phyloP scores from a whole-genome alignment of 495 filamentous ascomycete genomes.

The Penicillium silybi region DNA sequence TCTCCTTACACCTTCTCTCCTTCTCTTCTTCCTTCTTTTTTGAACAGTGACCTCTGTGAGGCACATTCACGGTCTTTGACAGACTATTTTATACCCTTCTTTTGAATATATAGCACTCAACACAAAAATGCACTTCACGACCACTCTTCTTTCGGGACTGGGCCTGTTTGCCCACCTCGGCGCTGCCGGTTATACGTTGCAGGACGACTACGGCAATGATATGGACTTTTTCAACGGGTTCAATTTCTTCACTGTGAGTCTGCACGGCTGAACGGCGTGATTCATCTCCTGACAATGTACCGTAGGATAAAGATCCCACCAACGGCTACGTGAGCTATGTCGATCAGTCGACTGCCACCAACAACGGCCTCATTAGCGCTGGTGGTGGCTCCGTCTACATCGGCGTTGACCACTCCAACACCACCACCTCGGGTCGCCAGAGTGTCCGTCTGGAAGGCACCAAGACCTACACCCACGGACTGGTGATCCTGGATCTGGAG shows the following conservation, averaged over 20 bases:
- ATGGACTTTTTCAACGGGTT: slow-evolving; percentile 55
- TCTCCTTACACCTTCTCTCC: neutral
- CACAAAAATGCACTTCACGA: slow-evolving; percentile 42
- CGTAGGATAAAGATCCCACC: slow-evolving; percentile 58
- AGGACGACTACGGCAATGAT: slow-evolving; percentile 40
- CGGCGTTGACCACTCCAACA: slow-evolving; percentile 37
- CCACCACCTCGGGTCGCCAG: slow-evolving; percentile 47
- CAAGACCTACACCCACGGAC: slow-evolving; percentile 48
- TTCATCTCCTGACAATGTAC: slow-evolving; percentile 10
- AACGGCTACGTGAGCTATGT: slow-evolving; percentile 65
- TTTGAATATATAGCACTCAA: slow-evolving; percentile 3
- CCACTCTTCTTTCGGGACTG: slow-evolving; percentile 34
- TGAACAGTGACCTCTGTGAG: slow-evolving; percentile 3
- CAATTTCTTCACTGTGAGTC: slow-evolving; percentile 41
- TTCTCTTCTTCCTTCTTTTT: slow-evolving; percentile 4
- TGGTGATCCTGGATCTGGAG: slow-evolving; percentile 57
- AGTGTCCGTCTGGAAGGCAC: slow-evolving; percentile 54
- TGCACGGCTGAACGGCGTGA: slow-evolving; percentile 16
- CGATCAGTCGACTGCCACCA: slow-evolving; percentile 46
- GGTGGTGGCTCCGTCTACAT: slow-evolving; percentile 40
- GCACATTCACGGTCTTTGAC: slow-evolving; percentile 15
- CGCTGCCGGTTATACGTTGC: slow-evolving; percentile 45
- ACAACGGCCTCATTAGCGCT: slow-evolving; percentile 51
- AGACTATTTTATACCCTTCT: slow-evolving; percentile 12
- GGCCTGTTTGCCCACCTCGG: slow-evolving; percentile 40